Evolutionary conservation across 371 early-diverging fungal species (phyloP).

Genomic region (Mortierella sp.): DNA sequence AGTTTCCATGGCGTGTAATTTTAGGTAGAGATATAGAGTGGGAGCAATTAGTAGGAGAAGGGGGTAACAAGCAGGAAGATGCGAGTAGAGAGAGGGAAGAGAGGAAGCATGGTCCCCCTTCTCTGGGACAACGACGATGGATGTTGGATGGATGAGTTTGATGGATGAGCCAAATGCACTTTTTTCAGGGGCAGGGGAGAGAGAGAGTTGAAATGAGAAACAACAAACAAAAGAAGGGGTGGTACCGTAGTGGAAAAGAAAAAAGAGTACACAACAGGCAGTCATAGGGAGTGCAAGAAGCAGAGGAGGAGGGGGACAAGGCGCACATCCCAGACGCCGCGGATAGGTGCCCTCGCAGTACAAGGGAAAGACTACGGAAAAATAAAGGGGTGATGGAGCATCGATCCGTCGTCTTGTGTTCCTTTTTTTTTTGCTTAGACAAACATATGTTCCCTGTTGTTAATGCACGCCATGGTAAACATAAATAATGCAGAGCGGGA

Average conservation of each 20-base stretch:
- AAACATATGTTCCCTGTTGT: background rate
- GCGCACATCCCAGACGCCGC: background rate
- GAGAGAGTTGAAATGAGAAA: background rate
- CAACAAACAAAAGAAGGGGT: background rate
- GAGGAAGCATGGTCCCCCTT: background rate
- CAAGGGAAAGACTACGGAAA: background rate
- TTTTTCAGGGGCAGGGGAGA: conserved; percentile 12
- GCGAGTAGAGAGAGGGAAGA: background rate
- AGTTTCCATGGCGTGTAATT: background rate
- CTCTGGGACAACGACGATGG: background rate
- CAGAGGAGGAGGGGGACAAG: background rate
- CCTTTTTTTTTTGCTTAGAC: background rate
- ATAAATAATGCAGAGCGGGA: no score
- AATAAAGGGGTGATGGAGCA: conserved; percentile 3
- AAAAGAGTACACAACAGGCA: background rate
- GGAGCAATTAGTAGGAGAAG: background rate
- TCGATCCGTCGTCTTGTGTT: background rate
- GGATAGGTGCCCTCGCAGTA: background rate
- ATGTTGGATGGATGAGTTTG: background rate
- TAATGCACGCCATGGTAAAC: background rate
- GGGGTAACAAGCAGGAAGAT: background rate
- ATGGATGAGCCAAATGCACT: background rate
- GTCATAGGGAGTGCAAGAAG: background rate
- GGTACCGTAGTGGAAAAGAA: background rate
- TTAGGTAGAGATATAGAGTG: background rate